A percentile compares a stretch with the other conserved stretches of the same genome.
These are phyloP conservation scores for Hypoxylon sp. DNA, from an alignment of 2,329 filamentous ascomycete genomes.

Conservation along the genomic window DNA sequence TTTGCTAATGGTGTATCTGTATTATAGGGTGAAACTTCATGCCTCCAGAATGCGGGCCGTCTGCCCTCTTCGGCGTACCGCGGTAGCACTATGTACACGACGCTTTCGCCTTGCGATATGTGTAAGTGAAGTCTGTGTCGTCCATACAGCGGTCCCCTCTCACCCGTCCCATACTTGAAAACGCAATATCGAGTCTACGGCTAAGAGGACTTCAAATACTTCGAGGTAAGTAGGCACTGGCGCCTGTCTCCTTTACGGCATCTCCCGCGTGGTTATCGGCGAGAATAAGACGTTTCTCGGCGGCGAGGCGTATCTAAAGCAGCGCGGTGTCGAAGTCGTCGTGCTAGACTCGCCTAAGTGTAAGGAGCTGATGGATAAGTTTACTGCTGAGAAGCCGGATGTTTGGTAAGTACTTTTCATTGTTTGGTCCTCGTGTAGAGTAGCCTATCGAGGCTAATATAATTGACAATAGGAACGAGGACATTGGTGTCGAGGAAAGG, in stretches of 20 bases:
- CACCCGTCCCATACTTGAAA: neutral
- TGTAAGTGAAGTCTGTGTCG: constrained; percentile 59
- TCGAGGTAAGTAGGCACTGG: constrained; percentile 67
- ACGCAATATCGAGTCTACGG: neutral
- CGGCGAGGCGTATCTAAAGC: constrained; percentile 78
- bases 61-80: constrained; percentile 78
- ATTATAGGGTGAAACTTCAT: constrained; percentile 78
- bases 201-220: neutral
- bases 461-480: constrained; percentile 48
- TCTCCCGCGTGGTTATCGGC: constrained; percentile 80
- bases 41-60: constrained; percentile 81
- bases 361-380: constrained; percentile 77
- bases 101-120: constrained; percentile 85
- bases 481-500: constrained; percentile 53
- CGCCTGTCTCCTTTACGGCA: constrained; percentile 81
- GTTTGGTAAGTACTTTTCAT: constrained; percentile 70
- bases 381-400: constrained; percentile 79
- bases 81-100: constrained; percentile 86
- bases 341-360: constrained; percentile 77
- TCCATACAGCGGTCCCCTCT: neutral
- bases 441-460: constrained; percentile 1
- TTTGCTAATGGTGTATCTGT: neutral
- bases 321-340: constrained; percentile 79
- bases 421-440: neutral
- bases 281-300: constrained; percentile 83